These are phyloP conservation scores for Nothophaeocryptopus gaeumannii DNA, from an alignment of 2,329 filamentous ascomycete genomes.

Conservation along the genomic window DNA sequence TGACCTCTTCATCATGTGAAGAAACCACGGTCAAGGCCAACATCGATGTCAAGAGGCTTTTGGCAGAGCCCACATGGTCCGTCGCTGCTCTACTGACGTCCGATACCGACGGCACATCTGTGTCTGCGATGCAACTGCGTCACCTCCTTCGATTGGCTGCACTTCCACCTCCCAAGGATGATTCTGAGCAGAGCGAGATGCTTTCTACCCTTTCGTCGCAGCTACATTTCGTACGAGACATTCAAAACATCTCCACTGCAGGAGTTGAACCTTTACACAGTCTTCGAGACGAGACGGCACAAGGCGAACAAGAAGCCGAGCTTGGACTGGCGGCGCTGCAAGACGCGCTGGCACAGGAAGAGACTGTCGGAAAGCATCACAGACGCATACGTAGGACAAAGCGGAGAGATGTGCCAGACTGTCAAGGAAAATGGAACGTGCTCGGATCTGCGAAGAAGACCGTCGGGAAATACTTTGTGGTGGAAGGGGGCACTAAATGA, in stretches of 20 bases:
- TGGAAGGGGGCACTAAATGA: constrained; percentile 55
- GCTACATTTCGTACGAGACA: constrained; percentile 82
- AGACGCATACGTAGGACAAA: constrained; percentile 50
- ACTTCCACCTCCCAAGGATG: constrained; percentile 66
- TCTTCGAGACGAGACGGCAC: constrained; percentile 74
- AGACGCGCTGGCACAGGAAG: constrained; percentile 59
- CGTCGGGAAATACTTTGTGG: constrained; percentile 72
- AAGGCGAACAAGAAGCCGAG: constrained; percentile 55
- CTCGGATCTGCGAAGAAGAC: constrained; percentile 64
- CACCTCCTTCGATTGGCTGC: constrained; percentile 89
- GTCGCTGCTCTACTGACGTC: constrained; percentile 68
- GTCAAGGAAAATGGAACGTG: constrained; percentile 68
- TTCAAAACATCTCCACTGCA: constrained; percentile 74
- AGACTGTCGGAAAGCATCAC: constrained; percentile 54
- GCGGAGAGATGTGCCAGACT: constrained; percentile 40
- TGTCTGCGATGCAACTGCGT: constrained; percentile 67
- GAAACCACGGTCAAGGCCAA: background rate
- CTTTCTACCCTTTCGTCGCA: constrained; percentile 74
- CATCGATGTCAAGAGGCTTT: constrained; percentile 40
- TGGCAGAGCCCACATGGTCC: constrained; percentile 78
- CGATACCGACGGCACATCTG: constrained; percentile 34
- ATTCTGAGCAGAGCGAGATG: constrained; percentile 66
- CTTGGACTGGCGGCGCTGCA: constrained; percentile 59
- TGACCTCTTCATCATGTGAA: no score
- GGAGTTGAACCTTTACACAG: constrained; percentile 71